Conservation (phyloP, 1,284 basidiomycete genomes). For the Xanthoconium separans region DNA sequence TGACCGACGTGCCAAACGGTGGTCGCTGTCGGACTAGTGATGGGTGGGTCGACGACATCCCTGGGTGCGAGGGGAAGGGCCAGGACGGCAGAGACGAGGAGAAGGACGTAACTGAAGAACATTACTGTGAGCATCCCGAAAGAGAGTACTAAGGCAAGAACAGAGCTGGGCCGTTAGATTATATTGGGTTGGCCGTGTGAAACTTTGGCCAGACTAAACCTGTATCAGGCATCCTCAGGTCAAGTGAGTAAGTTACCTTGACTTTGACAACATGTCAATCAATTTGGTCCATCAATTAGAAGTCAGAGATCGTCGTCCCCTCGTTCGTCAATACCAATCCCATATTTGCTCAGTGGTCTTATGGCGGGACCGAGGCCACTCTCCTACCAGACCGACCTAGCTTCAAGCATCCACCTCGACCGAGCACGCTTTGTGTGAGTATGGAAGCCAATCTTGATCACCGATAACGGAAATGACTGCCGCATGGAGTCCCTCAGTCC, state of each 20-base stretch:
- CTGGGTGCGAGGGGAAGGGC: conserved; percentile 42
- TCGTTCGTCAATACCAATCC: too few relatives aligned
- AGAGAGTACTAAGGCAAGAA: conserved; percentile 11
- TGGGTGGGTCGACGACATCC: conserved; percentile 55
- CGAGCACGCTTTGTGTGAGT: neutral
- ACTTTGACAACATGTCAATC: too few relatives aligned
- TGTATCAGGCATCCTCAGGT: too few relatives aligned
- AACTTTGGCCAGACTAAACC: too few relatives aligned
- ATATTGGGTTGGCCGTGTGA: too few relatives aligned
- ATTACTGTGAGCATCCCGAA: conserved; percentile 10
- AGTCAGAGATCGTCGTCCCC: too few relatives aligned
- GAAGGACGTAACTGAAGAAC: conserved; percentile 19
- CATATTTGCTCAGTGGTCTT: too few relatives aligned
- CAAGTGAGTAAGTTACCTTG: too few relatives aligned
- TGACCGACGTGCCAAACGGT: conserved; percentile 57
- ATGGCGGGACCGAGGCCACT: conserved; percentile 8
- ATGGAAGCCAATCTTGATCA: conserved; percentile 4
- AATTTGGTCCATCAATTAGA: too few relatives aligned
- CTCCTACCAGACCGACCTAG: neutral
- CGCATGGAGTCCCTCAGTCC: conserved; percentile 5
- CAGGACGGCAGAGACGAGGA: conserved; percentile 13
- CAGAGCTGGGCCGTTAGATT: too few relatives aligned
- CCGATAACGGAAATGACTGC: conserved; percentile 30
- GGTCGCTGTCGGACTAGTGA: conserved; percentile 50
- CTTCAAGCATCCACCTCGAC: neutral